Base-by-base conservation (phyloP, 768 basidiomycete genomes). In the Suillus decipiens region DNA sequence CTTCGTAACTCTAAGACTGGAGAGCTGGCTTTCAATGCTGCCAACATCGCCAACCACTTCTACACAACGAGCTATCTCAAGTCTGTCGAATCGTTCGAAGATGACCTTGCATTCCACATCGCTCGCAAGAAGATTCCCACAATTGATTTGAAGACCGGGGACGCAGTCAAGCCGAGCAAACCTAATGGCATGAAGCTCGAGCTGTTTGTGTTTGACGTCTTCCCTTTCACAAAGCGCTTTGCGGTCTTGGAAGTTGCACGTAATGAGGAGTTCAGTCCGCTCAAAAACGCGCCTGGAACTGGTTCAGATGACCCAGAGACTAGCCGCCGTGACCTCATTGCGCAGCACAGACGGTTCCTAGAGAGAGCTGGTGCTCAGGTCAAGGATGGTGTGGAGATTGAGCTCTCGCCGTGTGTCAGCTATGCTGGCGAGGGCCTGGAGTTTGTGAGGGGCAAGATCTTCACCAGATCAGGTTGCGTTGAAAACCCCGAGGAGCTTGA, bases 101-200 rank as follows among this genome's bases (percentile, higher is more conserved):
- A 86, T 51, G 81, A 92, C 62, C 92, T 99, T 77, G 89, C 95
- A 15, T 98, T 92, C 86, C 97, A 99, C 80, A 95, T 99, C 70
- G 97, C 97, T 45, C 88, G 90, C 69, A 99, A 99, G 80, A 99
- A 99, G 84, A 99, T 99, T 67, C 82, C 95, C 8, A 85, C 90
- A 68, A 80, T 95, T 66, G 88, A 93, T 72, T 69, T 93, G 63
- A 71, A 82, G 61, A 83, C 84, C 15, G 95, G 93, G 22, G 80
- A 86, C 64, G 31, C 71, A 5, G 76, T 96, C 72, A 96, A 95
- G 72, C 96, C 97, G 2, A 75, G 78, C 65, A 88, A 89, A 72
- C 92, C 95, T n/a, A 99, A 99, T 75, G 97, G 97, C 64, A 96
- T 99, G 93, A 99, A 99, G 79, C 87, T 99, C 65, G 97, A 99